phyloP scores from a whole-genome alignment of 768 basidiomycete genomes.

The Hortiboletus flavorubellus region DNA sequence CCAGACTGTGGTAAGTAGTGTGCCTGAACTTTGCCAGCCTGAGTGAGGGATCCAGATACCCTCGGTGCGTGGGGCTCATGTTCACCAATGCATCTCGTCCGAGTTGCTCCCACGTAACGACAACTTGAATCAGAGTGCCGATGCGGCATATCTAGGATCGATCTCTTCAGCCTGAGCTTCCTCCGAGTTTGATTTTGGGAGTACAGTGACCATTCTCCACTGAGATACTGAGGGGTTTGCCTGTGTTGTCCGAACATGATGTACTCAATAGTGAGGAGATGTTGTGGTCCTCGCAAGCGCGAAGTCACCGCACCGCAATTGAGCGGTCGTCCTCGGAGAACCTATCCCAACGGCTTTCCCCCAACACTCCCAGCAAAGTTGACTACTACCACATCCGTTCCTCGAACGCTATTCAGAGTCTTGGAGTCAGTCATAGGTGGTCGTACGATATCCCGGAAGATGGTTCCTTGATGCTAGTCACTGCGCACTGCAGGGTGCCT shows the following conservation, averaged over 20 bases:
- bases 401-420: not conserved
- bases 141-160: not conserved
- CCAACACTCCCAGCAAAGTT: conserved; percentile 8
- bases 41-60: too few species aligned
- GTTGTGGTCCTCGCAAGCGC: not conserved
- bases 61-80: too few species aligned
- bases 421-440: not conserved
- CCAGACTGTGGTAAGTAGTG: too few species aligned
- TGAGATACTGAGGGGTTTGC: not conserved
- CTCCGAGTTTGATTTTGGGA: conserved; percentile 4
- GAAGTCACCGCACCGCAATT: not conserved
- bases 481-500: not conserved
- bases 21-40: too few species aligned
- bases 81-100: too few species aligned
- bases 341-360: conserved; percentile 1
- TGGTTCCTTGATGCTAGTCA: conserved; percentile 3
- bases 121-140: too few species aligned
- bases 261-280: conserved; percentile 1
- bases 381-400: not conserved
- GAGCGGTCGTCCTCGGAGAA: conserved; percentile 17
- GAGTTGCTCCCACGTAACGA: too few species aligned
- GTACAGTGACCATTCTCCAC: not conserved
- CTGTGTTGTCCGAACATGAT: conserved; percentile 1
- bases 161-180: conserved; percentile 9
- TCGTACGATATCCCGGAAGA: not conserved